A percentile compares a stretch with the other conserved stretches of the same genome.
Evolutionary conservation across 805 yeast genomes (phyloP).

Genomic region (Wickerhamiella galacta): DNA sequence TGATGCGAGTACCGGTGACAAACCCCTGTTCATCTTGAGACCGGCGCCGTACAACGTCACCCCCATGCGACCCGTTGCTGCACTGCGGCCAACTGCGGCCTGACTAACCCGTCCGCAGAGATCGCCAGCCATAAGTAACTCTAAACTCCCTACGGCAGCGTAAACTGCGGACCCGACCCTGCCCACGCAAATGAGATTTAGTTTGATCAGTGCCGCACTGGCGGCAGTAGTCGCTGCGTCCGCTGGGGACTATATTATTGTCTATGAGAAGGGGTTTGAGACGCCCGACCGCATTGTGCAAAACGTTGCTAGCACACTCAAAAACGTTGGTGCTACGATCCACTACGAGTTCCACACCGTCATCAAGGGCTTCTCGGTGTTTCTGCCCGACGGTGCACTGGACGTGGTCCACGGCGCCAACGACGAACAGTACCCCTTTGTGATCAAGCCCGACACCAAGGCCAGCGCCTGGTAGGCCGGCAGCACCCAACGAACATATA

Average conservation of each 20-base stretch:
- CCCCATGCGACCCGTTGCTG: no score
- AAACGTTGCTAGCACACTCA: conserved; percentile 22
- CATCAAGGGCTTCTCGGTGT: conserved; percentile 33
- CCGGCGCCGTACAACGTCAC: no score
- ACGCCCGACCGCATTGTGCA: conserved; percentile 21
- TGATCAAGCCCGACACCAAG: conserved; percentile 30
- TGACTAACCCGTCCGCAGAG: no score
- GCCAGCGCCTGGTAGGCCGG: conserved; percentile 15
- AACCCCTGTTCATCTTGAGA: no score
- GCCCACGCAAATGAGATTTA: no score
- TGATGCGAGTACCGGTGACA: no score
- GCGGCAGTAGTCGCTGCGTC: background rate
- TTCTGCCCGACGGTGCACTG: conserved; percentile 22
- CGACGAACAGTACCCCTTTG: conserved; percentile 24
- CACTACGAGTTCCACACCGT: conserved; percentile 32
- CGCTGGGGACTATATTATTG: conserved; percentile 14
- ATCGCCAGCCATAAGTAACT: no score
- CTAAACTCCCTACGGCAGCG: no score
- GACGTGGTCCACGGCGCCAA: conserved; percentile 11
- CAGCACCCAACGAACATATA: background rate
- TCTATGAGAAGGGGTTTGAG: conserved; percentile 18
- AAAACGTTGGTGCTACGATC: conserved; percentile 28
- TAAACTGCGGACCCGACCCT: no score
- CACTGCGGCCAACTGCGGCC: no score
- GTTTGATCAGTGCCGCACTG: no score